Conservation (phyloP, 1,284 basidiomycete species). For the Pascua guehoae region DNA sequence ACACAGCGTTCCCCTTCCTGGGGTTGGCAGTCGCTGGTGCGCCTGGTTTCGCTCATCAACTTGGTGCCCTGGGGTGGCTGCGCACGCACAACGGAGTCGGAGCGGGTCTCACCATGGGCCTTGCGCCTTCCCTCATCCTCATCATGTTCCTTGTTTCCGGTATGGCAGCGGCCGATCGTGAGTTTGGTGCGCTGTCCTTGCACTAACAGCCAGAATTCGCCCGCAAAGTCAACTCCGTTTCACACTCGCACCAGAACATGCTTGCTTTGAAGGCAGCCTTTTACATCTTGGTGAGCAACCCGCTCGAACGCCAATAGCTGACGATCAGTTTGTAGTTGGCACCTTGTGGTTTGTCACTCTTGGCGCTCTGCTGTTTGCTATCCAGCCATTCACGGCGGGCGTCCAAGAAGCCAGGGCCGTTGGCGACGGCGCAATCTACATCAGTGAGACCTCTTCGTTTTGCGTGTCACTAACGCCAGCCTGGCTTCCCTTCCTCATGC, state of each 20-base stretch:
- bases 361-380: conserved; percentile 65
- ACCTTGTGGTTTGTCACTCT: conserved; percentile 62
- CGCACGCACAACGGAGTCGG: conserved; percentile 55
- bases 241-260: conserved; percentile 60
- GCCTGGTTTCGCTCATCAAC: conserved; percentile 64
- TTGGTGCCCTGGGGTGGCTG: conserved; percentile 62
- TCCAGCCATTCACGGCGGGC: conserved; percentile 57
- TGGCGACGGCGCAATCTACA: conserved; percentile 67
- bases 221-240: conserved; percentile 58
- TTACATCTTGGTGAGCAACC: conserved; percentile 57
- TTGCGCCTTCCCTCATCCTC: conserved; percentile 63
- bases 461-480: conserved; percentile 15
- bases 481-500: conserved; percentile 56
- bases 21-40: conserved; percentile 64
- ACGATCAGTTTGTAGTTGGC: conserved; percentile 50
- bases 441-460: conserved; percentile 54
- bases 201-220: conserved; percentile 19
- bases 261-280: conserved; percentile 66
- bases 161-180: conserved; percentile 59
- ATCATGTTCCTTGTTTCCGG: conserved; percentile 59
- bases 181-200: conserved; percentile 33
- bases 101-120: conserved; percentile 61
- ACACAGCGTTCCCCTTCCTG: conserved; percentile 61
- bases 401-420: conserved; percentile 53
- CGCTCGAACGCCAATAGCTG: not conserved